These are phyloP conservation scores for Pseudonectria buxi DNA, from an alignment of 2,329 filamentous ascomycete species.

Conservation along the genomic window DNA sequence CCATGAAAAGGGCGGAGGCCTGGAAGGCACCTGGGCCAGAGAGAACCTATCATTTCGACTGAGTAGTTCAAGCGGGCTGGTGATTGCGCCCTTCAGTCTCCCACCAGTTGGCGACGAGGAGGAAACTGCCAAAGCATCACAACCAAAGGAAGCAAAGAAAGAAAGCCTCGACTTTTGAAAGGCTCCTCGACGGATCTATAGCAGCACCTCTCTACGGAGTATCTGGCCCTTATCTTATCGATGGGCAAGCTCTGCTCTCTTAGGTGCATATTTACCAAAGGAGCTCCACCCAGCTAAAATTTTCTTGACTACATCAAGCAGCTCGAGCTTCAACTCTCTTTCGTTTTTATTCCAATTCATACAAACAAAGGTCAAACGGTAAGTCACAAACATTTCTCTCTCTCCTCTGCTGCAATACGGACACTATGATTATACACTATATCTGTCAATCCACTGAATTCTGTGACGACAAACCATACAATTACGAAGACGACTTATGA, in stretches of 20 bases:
- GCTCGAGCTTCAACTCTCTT: slow-evolving; percentile 9
- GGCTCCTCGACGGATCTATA: background rate
- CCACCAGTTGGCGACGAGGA: slow-evolving; percentile 76
- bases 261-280: slow-evolving; percentile 7
- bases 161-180: slow-evolving; percentile 65
- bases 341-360: slow-evolving; percentile 12
- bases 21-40: slow-evolving; percentile 58
- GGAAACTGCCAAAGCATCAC: slow-evolving; percentile 27
- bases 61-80: slow-evolving; percentile 70
- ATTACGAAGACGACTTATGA: slow-evolving; percentile 42
- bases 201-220: background rate
- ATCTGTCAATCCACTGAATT: slow-evolving; percentile 57
- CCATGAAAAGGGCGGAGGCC: slow-evolving; percentile 81
- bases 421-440: slow-evolving; percentile 42
- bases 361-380: slow-evolving; percentile 18
- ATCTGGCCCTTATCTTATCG: slow-evolving; percentile 9
- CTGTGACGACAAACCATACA: slow-evolving; percentile 37
- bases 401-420: slow-evolving; percentile 1
- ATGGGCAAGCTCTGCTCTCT: background rate
- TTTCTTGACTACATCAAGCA: slow-evolving; percentile 14
- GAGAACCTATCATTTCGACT: slow-evolving; percentile 89
- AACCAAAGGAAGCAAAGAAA: slow-evolving; percentile 52
- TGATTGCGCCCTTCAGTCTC: slow-evolving; percentile 82
- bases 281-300: slow-evolving; percentile 16
- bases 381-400: slow-evolving; percentile 9